Conservation (phyloP, 345 rosid species). For the Eucalyptus sp. region DNA sequence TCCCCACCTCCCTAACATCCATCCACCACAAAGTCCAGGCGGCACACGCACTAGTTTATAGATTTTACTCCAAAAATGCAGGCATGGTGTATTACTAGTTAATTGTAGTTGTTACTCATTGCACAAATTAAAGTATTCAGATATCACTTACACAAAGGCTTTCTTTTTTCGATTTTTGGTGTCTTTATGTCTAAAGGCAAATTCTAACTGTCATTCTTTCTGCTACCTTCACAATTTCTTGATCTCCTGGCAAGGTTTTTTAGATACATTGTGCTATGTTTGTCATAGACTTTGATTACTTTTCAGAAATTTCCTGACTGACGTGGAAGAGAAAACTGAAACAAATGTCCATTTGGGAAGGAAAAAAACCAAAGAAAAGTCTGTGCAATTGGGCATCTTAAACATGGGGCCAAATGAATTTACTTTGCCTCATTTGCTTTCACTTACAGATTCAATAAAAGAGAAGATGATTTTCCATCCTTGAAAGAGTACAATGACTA, state of each 20-base stretch:
- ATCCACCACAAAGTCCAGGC: background rate
- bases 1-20: background rate
- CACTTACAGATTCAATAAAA: slow-evolving; percentile 59
- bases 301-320: background rate
- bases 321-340: background rate
- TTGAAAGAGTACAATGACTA: slow-evolving; percentile 82
- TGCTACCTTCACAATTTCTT: background rate
- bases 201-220: background rate
- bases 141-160: background rate
- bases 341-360: background rate
- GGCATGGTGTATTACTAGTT: background rate
- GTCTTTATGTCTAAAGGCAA: background rate
- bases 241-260: background rate
- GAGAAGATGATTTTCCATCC: slow-evolving; percentile 80
- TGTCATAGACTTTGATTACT: background rate
- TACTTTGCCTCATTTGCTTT: background rate
- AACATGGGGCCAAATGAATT: background rate
- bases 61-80: background rate
- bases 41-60: rapidly evolving
- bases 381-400: background rate
- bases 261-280: background rate
- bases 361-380: background rate
- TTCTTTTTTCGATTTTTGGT: background rate
- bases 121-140: background rate
- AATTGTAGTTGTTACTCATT: background rate